Evolutionary conservation across 805 yeast genomes (phyloP).

Genomic region (Metschnikowia rubicola): DNA sequence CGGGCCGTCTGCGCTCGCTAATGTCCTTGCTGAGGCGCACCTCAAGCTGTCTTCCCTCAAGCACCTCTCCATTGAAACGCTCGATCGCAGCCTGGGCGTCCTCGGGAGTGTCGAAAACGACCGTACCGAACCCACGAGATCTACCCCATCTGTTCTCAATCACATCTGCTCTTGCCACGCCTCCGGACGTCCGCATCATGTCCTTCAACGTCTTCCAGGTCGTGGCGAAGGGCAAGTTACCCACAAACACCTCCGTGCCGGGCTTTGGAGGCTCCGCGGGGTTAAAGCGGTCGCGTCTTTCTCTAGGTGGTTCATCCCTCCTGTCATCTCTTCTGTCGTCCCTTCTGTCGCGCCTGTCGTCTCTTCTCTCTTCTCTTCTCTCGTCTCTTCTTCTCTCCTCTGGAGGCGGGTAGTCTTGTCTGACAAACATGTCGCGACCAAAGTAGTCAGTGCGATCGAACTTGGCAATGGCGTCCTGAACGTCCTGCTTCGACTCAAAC

Average conservation of each 20-base stretch:
- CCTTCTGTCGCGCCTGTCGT: slow-evolving; percentile 16
- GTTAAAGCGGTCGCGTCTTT: slow-evolving; percentile 13
- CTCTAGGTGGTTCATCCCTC: slow-evolving; percentile 14
- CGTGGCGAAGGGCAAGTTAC: slow-evolving; percentile 77
- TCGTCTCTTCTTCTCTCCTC: slow-evolving; percentile 28
- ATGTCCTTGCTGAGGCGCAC: slow-evolving; percentile 63
- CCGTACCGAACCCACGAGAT: slow-evolving; percentile 85
- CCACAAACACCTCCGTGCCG: slow-evolving; percentile 65
- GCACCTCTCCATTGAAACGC: slow-evolving; percentile 61
- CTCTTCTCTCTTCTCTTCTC: slow-evolving; percentile 16
- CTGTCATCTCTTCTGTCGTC: slow-evolving; percentile 12
- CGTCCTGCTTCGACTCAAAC: slow-evolving; percentile 61
- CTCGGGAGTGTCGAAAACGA: slow-evolving; percentile 59
- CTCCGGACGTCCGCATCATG: slow-evolving; percentile 73
- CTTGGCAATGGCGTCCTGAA: slow-evolving; percentile 64
- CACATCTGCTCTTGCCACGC: slow-evolving; percentile 79
- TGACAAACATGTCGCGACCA: slow-evolving; percentile 81
- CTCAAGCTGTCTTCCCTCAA: slow-evolving; percentile 75
- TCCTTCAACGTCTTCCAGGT: slow-evolving; percentile 87
- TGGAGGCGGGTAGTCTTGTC: slow-evolving; percentile 90
- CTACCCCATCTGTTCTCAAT: slow-evolving; percentile 63
- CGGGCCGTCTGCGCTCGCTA: slow-evolving; percentile 16
- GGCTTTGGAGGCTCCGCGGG: slow-evolving; percentile 24
- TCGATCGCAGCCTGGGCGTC: slow-evolving; percentile 73
- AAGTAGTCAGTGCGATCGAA: slow-evolving; percentile 61